Evolutionary conservation across 2,329 filamentous ascomycete genomes (phyloP).

Genomic region (Eutypella sp.): DNA sequence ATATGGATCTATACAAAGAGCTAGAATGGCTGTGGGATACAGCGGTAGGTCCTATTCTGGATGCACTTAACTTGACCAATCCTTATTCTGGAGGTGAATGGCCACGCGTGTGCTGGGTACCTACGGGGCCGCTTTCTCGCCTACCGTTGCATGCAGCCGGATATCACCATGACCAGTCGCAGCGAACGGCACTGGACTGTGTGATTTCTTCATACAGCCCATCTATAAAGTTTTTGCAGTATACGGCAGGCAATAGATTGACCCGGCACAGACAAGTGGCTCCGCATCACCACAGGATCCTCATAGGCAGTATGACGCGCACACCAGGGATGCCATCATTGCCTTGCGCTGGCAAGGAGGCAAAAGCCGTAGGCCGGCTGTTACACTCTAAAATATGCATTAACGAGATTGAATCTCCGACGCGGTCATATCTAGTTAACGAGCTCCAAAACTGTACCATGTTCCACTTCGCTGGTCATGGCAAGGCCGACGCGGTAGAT

Average conservation of each 20-base stretch:
- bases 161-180: slow-evolving; percentile 14
- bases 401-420: slow-evolving; percentile 7
- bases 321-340: slow-evolving; percentile 14
- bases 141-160: slow-evolving; percentile 33
- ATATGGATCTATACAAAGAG: not conserved
- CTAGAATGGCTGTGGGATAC: slow-evolving; percentile 29
- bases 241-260: slow-evolving; percentile 7
- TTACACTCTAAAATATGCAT: not conserved
- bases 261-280: not conserved
- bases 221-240: slow-evolving; percentile 29
- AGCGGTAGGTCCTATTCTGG: slow-evolving; percentile 20
- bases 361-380: slow-evolving; percentile 8
- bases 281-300: slow-evolving; percentile 9
- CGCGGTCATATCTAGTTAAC: slow-evolving; percentile 20
- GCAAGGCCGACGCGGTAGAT: slow-evolving; percentile 18
- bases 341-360: slow-evolving; percentile 13
- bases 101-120: slow-evolving; percentile 32
- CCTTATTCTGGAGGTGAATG: slow-evolving; percentile 8
- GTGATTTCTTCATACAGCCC: slow-evolving; percentile 35
- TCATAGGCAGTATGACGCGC: slow-evolving; percentile 27
- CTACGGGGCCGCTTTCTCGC: slow-evolving; percentile 22
- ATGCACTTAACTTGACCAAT: slow-evolving; percentile 17
- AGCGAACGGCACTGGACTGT: slow-evolving; percentile 26
- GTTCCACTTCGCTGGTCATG: slow-evolving; percentile 40
- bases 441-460: slow-evolving; percentile 24